Conservation (phyloP, 805 yeast genomes). For the Candida sphagnicola region DNA sequence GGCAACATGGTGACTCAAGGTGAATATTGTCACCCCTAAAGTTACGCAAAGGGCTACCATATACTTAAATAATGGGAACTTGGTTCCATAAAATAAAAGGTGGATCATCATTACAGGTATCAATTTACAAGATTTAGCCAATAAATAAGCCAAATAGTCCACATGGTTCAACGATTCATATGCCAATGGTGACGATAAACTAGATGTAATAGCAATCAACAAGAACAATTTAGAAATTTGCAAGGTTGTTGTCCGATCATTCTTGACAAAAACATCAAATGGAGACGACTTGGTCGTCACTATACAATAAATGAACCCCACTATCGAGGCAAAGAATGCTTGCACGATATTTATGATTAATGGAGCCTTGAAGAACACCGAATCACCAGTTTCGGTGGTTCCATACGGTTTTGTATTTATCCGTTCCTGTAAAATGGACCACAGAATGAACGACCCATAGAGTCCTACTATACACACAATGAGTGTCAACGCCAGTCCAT, state of each 20-base stretch:
- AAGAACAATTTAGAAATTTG: conserved; percentile 34
- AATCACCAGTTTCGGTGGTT: conserved; percentile 10
- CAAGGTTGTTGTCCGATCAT: conserved; percentile 13
- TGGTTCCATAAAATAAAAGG: conserved; percentile 59
- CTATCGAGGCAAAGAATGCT: conserved; percentile 63
- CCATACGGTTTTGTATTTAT: conserved; percentile 76
- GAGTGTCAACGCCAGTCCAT: conserved; percentile 22
- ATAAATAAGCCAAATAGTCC: conserved; percentile 76
- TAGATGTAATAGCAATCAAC: conserved; percentile 67
- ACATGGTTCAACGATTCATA: conserved; percentile 75
- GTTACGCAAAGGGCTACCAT: conserved; percentile 77
- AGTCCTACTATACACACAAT: conserved; percentile 54
- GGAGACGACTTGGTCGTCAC: conserved; percentile 25
- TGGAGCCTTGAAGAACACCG: conserved; percentile 65
- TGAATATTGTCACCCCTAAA: conserved; percentile 75
- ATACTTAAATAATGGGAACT: conserved; percentile 74
- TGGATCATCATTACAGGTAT: conserved; percentile 93
- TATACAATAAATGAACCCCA: conserved; percentile 60
- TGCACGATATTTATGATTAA: conserved; percentile 74
- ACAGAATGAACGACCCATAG: conserved; percentile 79
- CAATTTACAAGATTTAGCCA: conserved; percentile 91
- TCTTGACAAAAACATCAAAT: conserved; percentile 30
- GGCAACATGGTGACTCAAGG: conserved; percentile 43
- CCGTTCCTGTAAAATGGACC: conserved; percentile 93
- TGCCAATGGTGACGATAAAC: conserved; percentile 80